Evolutionary conservation across 805 yeast genomes (phyloP).

Genomic region (Candida yuanshanica): DNA sequence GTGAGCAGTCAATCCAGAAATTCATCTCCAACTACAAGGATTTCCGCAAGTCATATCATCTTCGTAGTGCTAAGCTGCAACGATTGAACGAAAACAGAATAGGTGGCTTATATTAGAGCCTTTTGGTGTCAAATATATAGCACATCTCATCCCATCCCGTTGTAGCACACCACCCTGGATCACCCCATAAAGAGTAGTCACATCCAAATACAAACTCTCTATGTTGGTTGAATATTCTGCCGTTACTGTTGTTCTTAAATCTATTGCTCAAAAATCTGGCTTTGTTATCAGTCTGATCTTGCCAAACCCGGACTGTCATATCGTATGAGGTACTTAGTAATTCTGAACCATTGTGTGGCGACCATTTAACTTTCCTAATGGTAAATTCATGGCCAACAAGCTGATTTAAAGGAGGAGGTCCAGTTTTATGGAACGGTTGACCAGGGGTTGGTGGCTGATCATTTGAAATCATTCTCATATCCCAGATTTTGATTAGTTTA

Average conservation of each 20-base stretch:
- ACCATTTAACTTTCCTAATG: slow-evolving; percentile 77
- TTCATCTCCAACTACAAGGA: slow-evolving; percentile 38
- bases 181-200: slow-evolving; percentile 96
- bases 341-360: slow-evolving; percentile 75
- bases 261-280: slow-evolving; percentile 44
- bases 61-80: slow-evolving; percentile 40
- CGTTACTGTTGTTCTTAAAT: slow-evolving; percentile 43
- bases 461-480: slow-evolving; percentile 59
- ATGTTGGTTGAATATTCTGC: slow-evolving; percentile 59
- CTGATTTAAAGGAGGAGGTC: slow-evolving; percentile 70
- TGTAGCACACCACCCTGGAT: slow-evolving; percentile 91
- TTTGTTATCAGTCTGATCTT: slow-evolving; percentile 57
- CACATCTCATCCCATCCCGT: slow-evolving; percentile 97
- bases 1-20: slow-evolving; percentile 26
- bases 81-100: slow-evolving; percentile 34
- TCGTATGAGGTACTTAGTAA: slow-evolving; percentile 80
- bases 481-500: slow-evolving; percentile 81
- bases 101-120: slow-evolving; percentile 21
- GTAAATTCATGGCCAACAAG: slow-evolving; percentile 87
- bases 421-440: slow-evolving; percentile 34
- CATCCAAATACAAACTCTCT: slow-evolving; percentile 88
- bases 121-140: slow-evolving; percentile 75
- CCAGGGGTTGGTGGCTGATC: slow-evolving; percentile 26
- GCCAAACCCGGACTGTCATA: slow-evolving; percentile 89
- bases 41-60: slow-evolving; percentile 38